phyloP scores from a whole-genome alignment of 371 early-diverging fungal species.

The Zancudomyces culisetae region DNA sequence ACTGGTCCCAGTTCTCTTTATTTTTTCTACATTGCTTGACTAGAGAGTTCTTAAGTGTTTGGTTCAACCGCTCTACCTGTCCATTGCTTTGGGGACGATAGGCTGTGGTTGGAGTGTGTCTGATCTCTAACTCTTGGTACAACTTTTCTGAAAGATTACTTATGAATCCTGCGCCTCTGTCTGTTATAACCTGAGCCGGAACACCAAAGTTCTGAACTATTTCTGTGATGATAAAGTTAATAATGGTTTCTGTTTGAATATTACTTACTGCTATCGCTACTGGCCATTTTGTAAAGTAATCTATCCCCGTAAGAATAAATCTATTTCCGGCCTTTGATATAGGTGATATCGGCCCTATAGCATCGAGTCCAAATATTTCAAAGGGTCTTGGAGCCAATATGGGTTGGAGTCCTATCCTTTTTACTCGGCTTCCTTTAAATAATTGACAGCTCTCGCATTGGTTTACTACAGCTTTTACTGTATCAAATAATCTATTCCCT shows the following conservation, averaged over 20 bases:
- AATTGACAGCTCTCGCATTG: not conserved
- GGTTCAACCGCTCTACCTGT: constrained; percentile 3
- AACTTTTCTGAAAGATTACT: not conserved
- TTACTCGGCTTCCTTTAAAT: not conserved
- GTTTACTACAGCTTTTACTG: not conserved
- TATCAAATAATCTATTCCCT: not conserved
- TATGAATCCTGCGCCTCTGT: constrained; percentile 1
- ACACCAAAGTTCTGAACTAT: constrained; percentile 2
- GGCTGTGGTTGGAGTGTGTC: constrained; percentile 2
- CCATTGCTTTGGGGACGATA: constrained; percentile 3
- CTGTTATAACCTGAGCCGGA: constrained; percentile 1
- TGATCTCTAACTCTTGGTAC: not conserved
- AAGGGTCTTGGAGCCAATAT: constrained; percentile 1
- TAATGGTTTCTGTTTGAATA: not conserved
- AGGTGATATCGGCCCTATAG: constrained; percentile 1
- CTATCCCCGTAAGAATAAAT: constrained; percentile 2
- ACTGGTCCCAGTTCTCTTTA: not conserved
- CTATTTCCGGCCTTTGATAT: constrained; percentile 2
- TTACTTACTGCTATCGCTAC: not conserved
- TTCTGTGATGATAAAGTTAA: constrained; percentile 3
- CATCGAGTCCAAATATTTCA: constrained; percentile 1
- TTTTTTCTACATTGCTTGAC: not conserved
- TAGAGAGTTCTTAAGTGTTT: constrained; percentile 1
- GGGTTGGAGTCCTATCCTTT: not conserved
- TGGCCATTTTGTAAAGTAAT: constrained; percentile 2